Evolutionary conservation across 2,329 filamentous ascomycete species (phyloP), one percentile per base, ranked within the genome.

Genomic region (Endoconidiophora polonica): DNA sequence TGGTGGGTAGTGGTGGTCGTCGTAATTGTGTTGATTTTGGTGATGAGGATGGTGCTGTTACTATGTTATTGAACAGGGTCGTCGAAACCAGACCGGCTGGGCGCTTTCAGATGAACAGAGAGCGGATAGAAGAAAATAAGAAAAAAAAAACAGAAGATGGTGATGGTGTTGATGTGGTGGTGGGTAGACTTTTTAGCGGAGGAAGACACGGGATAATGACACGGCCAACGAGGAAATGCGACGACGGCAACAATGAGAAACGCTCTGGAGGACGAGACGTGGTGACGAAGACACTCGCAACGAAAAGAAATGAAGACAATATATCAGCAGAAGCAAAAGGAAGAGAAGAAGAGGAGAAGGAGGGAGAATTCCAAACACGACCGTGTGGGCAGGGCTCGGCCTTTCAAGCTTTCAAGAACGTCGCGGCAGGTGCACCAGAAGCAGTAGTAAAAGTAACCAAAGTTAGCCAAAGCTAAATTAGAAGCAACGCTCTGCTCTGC

Each of bases 71-170:
- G 33, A 44, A 45, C 16, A 20, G 36, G 18, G 42, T 41, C 36
- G 40, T 48, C 42, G 42, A 48, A 52, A 48, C 47, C 47, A 52
- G 50, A 42, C 50, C 50, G 50, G 46, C 50, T 48, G 50, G 50
- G 43, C 46, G 46, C 39, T 52, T 49, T 49, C 43, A 45, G 36
- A 38, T 44, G 36, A 49, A 47, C 40, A 46, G 46, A 43, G 36
- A 43, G 46, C 46, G 46, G 41, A 44, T 26, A 37, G 38, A 16
- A 20, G n/a, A 40, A 44, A 45, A 49, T 12, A 36, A 22, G 33
- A 24, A 36, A 29, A 49, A 10, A 49, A 50, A 41, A 23, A 36
- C 22, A 48, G n/a, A 45, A 45, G 14, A 29, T 18, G 26, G 20
- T 12, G 36, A 38, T 20, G 40, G 40, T 47, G 46, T 48, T 41